Base-by-base conservation (phyloP, 73 alveolate genomes). In the Diophrys sp. region DNA sequence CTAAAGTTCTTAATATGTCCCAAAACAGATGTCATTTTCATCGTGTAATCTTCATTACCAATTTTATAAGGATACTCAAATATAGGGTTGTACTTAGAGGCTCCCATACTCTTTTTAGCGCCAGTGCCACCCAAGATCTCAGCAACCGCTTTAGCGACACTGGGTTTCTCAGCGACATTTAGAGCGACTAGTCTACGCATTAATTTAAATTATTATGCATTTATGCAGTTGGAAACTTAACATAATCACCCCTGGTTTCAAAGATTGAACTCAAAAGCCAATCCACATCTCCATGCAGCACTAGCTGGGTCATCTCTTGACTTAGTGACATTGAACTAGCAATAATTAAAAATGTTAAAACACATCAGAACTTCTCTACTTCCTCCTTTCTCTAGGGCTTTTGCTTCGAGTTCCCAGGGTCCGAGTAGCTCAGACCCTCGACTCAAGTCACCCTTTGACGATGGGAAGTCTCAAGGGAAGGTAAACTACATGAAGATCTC, bases 81-180 rank as follows among this genome's bases (percentile, higher is more conserved):
- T 27, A 95, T 90, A 30, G 98, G 98, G 89, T 97, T 97, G 92
- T 67, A 96, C 83, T 93, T 89, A 27, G 95, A 79, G 57, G 56
- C 26, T 14, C 84, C 31, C 1, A 79, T 73, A 31, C 62, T 77
- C 32, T 78, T 79, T 67, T 75, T 83, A 24, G 77, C 79, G 29
- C 80, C 78, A 67, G 62, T 33, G 53, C 79, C 23, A 0, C 87
- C 56, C 14, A 86, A 71, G 68, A 86, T 57, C 28, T 79, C 82
- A 18, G 89, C 2, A 26, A 86, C 89, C 11, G 87, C 76, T 30
- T 80, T 86, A 31, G 93, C 93, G 24, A 85, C 93, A 23, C 88
- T 53, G 23, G 93, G 93, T 54, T 85, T 85, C 33, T 84, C 92
- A 23, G 92, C 92, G 14, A 84, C 84, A 31, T 78, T 69, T 26